Evolutionary conservation across 495 filamentous ascomycete species (phyloP), one percentile per base, ranked within the genome.

Genomic region (Daldinia concentrica): DNA sequence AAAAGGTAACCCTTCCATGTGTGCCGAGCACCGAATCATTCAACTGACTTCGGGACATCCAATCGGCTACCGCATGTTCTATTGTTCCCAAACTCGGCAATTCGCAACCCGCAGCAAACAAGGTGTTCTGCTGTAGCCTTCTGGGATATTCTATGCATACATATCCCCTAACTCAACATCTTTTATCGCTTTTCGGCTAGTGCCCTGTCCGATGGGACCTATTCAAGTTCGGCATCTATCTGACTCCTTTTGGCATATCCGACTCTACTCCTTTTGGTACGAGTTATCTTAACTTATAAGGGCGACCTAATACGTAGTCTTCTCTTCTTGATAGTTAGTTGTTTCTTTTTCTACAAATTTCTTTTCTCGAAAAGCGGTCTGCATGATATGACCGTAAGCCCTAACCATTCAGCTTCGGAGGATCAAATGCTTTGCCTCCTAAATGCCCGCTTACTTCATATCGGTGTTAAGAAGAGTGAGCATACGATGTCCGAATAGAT

Each of bases 71-170:
- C 32, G 32, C 58, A 48, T 58, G 48, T 43, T 30, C 57, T 45
- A 32, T 57, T 37, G 15, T 58, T 68, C 50, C 61, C 65, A 55
- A 43, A 50, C 24, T 73, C 70, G 70, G 70, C 70, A 73, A 61
- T 73, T 73, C 64, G 54, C 62, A 19, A 56, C 61, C 58, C 29
- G 37, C 64, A 60, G 26, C 26, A 56, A 59, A 66, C 24, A 19
- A 34, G 32, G 30, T 59, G 22, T 59, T n/a, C n/a, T 43, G 57
- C 51, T 52, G 24, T 66, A 41, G 50, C 60, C 36, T 68, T 59
- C 54, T 67, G 41, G 24, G 26, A 30, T 66, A 3, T 67, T 63
- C 58, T 43, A 58, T 34, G 58, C 58, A 71, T 30, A 48, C 58
- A 71, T 30, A 48, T 50, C 39, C n/a, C 37, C 56, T 34, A 50